Percentiles rank a stretch among this genome's conserved stretches.
Conservation (phyloP, 108 stramenopile species). For the Fragilaria crotonensis region DNA sequence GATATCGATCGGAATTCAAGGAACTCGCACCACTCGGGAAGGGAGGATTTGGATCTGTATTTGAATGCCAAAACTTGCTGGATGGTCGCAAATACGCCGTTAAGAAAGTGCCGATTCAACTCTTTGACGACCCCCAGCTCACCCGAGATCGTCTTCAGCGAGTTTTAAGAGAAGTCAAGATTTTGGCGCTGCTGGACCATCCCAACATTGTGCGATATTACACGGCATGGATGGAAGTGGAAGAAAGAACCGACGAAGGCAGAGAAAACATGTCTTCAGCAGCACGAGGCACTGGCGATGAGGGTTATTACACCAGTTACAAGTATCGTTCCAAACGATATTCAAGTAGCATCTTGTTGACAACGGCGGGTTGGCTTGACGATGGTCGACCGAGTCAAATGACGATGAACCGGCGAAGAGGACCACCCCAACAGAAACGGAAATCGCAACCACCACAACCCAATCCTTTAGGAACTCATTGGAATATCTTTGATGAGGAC, state of each 20-base stretch:
- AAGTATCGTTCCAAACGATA: too few species aligned
- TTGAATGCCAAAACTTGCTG: constrained; percentile 65
- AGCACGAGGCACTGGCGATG: constrained; percentile 5
- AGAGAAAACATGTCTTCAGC: background rate
- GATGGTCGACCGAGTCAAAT: too few species aligned
- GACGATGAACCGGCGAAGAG: too few species aligned
- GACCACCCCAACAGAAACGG: too few species aligned
- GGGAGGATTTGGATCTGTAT: constrained; percentile 90
- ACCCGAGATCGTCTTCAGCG: constrained; percentile 60
- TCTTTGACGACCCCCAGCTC: constrained; percentile 13
- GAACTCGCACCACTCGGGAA: constrained; percentile 67
- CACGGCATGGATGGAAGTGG: constrained; percentile 92
- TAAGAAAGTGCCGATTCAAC: constrained; percentile 81
- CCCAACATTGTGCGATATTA: constrained; percentile 95
- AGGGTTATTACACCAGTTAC: too few species aligned
- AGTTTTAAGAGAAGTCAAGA: constrained; percentile 93
- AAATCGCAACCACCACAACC: too few species aligned
- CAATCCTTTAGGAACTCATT: too few species aligned
- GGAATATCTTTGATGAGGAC: too few species aligned
- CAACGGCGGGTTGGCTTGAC: too few species aligned
- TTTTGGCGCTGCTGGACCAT: constrained; percentile 87
- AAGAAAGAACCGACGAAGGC: constrained; percentile 17
- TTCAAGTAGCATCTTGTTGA: too few species aligned
- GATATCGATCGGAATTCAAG: constrained; percentile 75
- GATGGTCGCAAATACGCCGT: constrained; percentile 92